Conservation (phyloP, 306 rosid species). For the Citrullus mucosospermus region DNA sequence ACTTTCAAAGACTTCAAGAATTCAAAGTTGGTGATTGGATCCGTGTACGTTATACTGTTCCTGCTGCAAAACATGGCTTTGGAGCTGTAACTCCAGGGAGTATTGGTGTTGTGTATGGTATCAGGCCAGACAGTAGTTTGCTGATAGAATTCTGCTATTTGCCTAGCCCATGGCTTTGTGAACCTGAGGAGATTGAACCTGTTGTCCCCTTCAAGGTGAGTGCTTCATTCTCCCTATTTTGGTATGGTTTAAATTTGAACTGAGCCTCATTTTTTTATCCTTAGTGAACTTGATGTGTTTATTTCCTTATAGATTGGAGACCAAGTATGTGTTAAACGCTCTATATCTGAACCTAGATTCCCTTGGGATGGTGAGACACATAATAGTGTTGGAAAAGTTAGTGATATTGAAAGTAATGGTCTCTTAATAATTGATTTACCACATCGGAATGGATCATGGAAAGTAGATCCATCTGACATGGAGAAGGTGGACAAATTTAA, state of each 20-base stretch:
- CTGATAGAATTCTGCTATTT: constrained; percentile 84
- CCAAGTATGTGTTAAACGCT: constrained; percentile 87
- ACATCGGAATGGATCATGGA: constrained; percentile 91
- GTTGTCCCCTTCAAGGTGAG: constrained; percentile 82
- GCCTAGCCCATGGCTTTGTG: constrained; percentile 99
- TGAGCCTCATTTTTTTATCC: constrained; percentile 3
- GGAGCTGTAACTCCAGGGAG: constrained; percentile 98
- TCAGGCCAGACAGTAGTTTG: constrained; percentile 93
- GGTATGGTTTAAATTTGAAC: neutral
- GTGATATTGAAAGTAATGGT: constrained; percentile 97
- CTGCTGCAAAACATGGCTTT: constrained; percentile 89
- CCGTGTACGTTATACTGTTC: constrained; percentile 87
- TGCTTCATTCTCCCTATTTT: neutral
- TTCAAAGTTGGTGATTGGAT: constrained; percentile 99
- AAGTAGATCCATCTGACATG: constrained; percentile 97
- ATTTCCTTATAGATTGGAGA: constrained; percentile 63
- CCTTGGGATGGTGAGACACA: constrained; percentile 99
- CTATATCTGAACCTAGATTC: constrained; percentile 97
- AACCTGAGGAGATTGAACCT: constrained; percentile 97
- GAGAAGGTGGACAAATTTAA: constrained; percentile 92
- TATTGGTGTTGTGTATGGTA: constrained; percentile 92
- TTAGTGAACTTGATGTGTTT: constrained; percentile 7
- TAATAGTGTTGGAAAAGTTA: constrained; percentile 89
- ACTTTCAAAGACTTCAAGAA: constrained; percentile 97
- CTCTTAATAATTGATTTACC: constrained; percentile 82